Evolutionary conservation across 1,284 basidiomycete species (phyloP), one percentile per base, ranked within the genome.

Genomic region (Cryptococcus wingfieldii): DNA sequence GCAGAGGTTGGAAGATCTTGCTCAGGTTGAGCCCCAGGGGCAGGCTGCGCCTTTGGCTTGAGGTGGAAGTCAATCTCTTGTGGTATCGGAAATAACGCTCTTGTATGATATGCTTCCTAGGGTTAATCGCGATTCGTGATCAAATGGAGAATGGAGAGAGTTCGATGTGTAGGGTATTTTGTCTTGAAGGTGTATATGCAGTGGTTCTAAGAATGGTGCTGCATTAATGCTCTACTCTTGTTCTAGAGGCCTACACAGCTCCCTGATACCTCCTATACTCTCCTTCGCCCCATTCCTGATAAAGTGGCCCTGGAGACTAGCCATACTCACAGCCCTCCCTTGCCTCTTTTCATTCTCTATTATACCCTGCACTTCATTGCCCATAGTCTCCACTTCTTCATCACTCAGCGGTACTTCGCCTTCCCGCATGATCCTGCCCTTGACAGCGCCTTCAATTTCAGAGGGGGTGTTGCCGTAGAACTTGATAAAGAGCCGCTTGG

Each of bases 281-380:
- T 86, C 83, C 64, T 73, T 77, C 27, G 87, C 83, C 38, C 78
- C 79, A 67, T 83, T 84, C 56, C 88, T 81, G 63, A 98, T 98
- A 75, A 97, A 97, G 52, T 89, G 82, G 16, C 93, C 93, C 69
- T 98, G 93, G 55, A 98, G 78, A 38, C 87, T 85, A 27, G 93
- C 93, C 93, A 98, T 98, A 69, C 91, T 95, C 55, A 95, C 82
- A 34, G 82, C 78, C 63, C 79, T 78, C 0, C 85, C 87, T 3
- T 73, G 50, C 7, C 37, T 64, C 49, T 77, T 69, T 70, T 82
- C 81, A 61, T 83, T 81, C 12, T 79, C 78, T 44, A 80, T 69
- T 5, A 90, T 81, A 7, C 83, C 75, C 34, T 76, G 66, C 57
- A 84, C 81, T 48, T 89, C 71, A 52, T 78, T 71, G 18, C 75